A percentile compares a stretch with the other conserved stretches of the same genome.
Conservation (phyloP, 2,329 filamentous ascomycete genomes). For the Scedosporium apiospermum region DNA sequence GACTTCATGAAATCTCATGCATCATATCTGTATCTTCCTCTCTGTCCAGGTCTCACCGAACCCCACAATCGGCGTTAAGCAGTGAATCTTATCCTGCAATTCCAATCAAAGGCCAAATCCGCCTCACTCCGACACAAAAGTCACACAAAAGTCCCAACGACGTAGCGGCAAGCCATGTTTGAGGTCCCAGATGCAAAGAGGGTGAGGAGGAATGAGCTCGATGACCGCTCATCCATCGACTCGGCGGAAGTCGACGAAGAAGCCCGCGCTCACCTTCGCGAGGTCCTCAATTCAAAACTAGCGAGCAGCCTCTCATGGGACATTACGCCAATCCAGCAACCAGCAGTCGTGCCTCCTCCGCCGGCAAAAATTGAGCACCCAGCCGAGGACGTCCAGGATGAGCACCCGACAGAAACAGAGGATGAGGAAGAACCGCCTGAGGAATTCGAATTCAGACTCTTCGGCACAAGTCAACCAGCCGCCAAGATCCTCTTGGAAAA, state of each 20-base stretch:
- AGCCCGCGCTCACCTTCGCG: constrained; percentile 2
- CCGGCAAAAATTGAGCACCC: too few relatives aligned
- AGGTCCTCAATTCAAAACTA: constrained; percentile 10
- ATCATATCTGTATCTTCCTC: too few relatives aligned
- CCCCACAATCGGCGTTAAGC: too few relatives aligned
- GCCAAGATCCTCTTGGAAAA: constrained; percentile 42
- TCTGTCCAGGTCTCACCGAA: too few relatives aligned
- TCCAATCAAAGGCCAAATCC: too few relatives aligned
- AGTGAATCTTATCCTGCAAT: too few relatives aligned
- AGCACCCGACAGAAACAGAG: constrained; percentile 9
- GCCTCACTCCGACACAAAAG: too few relatives aligned
- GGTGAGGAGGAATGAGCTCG: constrained; percentile 46
- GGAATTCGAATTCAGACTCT: constrained; percentile 50
- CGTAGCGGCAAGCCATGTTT: constrained; percentile 29
- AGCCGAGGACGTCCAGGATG: neutral
- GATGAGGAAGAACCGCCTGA: constrained; percentile 20
- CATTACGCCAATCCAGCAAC: neutral
- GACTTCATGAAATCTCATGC: too few relatives aligned
- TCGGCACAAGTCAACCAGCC: constrained; percentile 33
- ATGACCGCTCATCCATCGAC: constrained; percentile 13
- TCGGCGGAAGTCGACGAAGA: constrained; percentile 3
- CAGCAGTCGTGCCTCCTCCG: too few relatives aligned
- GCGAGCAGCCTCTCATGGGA: constrained; percentile 7
- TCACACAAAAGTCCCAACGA: neutral
- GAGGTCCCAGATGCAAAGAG: constrained; percentile 43